A percentile compares a stretch with the other conserved stretches of the same genome.
Evolutionary conservation across 495 filamentous ascomycete genomes (phyloP).

Genomic region (Podospora pseudoanserina): DNA sequence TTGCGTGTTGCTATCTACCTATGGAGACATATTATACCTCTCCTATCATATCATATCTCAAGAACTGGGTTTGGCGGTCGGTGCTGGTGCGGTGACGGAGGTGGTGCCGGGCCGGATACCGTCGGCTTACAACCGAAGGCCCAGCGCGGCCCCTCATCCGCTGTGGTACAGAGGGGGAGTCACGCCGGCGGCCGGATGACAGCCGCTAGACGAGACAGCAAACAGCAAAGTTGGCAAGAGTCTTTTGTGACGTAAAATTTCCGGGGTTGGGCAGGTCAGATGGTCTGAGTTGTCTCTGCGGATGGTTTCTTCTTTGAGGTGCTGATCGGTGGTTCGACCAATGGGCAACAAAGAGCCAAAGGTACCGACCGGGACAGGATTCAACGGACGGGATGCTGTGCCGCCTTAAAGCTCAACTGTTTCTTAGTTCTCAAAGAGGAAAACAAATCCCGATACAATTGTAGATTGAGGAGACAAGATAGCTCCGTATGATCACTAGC

Average conservation of each 20-base stretch:
- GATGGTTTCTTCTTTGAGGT: neutral
- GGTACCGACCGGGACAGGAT: no score
- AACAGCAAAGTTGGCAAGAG: neutral
- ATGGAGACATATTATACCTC: neutral
- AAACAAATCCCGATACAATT: neutral
- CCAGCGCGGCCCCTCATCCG: constrained; percentile 3
- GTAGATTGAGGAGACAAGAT: neutral
- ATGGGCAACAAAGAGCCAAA: neutral
- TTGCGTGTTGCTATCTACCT: neutral
- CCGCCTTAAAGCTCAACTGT: neutral
- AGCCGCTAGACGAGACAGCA: no score
- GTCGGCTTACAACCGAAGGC: constrained; percentile 22
- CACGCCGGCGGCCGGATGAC: neutral
- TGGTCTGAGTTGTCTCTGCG: neutral
- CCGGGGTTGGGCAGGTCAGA: neutral
- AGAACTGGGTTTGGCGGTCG: neutral
- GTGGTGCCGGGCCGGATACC: constrained; percentile 20
- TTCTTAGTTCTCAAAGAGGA: neutral
- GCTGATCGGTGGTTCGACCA: neutral
- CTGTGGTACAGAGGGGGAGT: neutral
- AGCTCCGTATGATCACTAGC: neutral
- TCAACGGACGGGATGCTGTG: neutral
- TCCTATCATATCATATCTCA: neutral
- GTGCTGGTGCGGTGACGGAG: neutral
- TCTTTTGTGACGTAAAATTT: neutral